These are phyloP conservation scores for Stipa capillata DNA, from an alignment of 176 grass and related monocot species.

Conservation along the genomic window DNA sequence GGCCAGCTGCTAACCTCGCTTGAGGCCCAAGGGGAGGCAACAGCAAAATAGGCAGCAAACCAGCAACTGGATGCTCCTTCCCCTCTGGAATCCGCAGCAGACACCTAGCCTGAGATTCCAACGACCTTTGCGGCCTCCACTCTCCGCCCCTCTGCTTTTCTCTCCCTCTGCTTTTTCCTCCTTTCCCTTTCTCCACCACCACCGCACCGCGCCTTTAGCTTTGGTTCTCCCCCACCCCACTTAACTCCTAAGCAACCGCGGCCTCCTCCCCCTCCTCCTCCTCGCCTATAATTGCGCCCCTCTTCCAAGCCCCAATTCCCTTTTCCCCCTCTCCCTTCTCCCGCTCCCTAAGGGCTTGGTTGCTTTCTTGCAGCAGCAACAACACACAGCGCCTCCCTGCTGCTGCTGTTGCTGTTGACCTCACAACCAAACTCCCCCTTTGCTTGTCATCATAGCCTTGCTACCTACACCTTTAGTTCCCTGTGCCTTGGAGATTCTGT, in stretches of 20 bases:
- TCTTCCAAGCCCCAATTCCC: constrained; percentile 57
- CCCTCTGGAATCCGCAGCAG: neutral
- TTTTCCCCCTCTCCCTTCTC: constrained; percentile 52
- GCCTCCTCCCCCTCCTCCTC: too few relatives aligned
- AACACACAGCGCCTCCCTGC: too few relatives aligned
- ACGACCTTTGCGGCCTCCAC: neutral
- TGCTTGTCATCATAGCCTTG: neutral
- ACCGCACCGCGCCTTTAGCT: constrained; percentile 20
- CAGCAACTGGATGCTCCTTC: too few relatives aligned
- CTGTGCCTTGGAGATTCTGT: constrained; percentile 35
- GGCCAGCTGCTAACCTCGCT: too few relatives aligned
- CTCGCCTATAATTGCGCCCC: constrained; percentile 43
- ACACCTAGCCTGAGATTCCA: constrained; percentile 38
- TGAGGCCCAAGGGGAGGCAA: too few relatives aligned
- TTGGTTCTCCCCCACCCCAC: constrained; percentile 10
- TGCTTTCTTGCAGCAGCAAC: neutral
- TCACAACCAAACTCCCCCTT: neutral
- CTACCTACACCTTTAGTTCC: neutral
- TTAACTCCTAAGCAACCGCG: constrained; percentile 45
- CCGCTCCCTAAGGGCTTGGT: constrained; percentile 27
- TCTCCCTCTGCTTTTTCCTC: neutral
- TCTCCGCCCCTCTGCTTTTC: neutral
- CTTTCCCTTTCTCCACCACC: constrained; percentile 13
- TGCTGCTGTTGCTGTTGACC: constrained; percentile 4
- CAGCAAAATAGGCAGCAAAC: too few relatives aligned